Evolutionary conservation across 1,139 yeast species (phyloP).

Genomic region (Suhomyces ambrosiae): DNA sequence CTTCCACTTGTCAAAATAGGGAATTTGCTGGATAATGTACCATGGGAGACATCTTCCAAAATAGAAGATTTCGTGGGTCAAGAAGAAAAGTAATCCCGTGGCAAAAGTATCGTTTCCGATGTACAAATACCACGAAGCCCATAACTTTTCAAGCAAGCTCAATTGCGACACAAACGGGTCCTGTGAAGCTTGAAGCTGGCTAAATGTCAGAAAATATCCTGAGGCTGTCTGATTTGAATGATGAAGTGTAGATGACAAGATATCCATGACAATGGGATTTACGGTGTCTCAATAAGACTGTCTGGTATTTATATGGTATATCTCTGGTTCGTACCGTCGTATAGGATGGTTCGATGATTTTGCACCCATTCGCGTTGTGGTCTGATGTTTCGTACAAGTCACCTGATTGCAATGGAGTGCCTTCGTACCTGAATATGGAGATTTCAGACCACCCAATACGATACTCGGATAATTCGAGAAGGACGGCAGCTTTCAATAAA

Average conservation of each 20-base stretch:
- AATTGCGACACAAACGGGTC: constrained; percentile 13
- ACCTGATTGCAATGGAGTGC: constrained; percentile 4
- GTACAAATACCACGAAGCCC: constrained; percentile 81
- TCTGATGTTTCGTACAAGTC: constrained; percentile 8
- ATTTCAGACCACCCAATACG: too few species aligned
- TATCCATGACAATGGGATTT: constrained; percentile 1
- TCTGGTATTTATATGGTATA: constrained; percentile 4
- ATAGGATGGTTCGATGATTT: constrained; percentile 7
- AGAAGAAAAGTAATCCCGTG: constrained; percentile 76
- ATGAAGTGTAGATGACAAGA: constrained; percentile 3
- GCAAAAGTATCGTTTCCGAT: constrained; percentile 78
- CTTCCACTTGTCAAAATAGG: constrained; percentile 75
- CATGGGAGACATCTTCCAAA: constrained; percentile 86
- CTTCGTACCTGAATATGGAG: too few species aligned
- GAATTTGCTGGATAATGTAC: constrained; percentile 75
- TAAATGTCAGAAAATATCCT: constrained; percentile 5
- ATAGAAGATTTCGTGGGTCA: constrained; percentile 76
- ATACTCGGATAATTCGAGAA: too few species aligned
- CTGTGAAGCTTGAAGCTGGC: constrained; percentile 5
- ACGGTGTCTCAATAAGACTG: neutral
- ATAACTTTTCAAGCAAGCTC: constrained; percentile 56
- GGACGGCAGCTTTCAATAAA: too few species aligned
- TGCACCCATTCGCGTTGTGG: constrained; percentile 10
- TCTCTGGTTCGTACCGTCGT: constrained; percentile 7
- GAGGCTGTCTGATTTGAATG: constrained; percentile 2